phyloP scores from a whole-genome alignment of 129 eudicot species.

The Artemisia tridentata region DNA sequence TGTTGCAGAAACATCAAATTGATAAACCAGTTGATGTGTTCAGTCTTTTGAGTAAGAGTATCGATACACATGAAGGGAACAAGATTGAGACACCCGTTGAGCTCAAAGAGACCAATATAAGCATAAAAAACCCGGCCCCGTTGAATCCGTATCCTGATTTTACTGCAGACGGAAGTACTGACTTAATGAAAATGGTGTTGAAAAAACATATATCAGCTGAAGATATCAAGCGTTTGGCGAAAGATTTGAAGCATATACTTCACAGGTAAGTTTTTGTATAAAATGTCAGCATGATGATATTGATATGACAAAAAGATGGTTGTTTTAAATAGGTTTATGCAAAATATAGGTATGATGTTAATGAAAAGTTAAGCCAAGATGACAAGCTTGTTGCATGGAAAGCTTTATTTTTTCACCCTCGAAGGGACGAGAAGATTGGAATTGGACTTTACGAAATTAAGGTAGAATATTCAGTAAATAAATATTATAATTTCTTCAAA shows the following conservation, averaged over 20 bases:
- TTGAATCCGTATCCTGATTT: conserved; percentile 25
- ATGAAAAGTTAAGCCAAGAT: conserved; percentile 43
- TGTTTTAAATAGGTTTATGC: too few species aligned
- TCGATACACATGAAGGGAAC: conserved; percentile 12
- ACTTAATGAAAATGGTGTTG: conserved; percentile 30
- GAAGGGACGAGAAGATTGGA: conserved; percentile 72
- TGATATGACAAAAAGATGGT: neutral
- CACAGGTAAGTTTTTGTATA: conserved; percentile 55
- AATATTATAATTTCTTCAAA: neutral
- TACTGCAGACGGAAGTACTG: conserved; percentile 25
- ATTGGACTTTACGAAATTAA: conserved; percentile 59
- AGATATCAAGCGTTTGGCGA: conserved; percentile 33
- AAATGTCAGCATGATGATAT: neutral
- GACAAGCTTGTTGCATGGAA: conserved; percentile 57
- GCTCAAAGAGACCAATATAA: conserved; percentile 11
- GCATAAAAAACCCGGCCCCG: conserved; percentile 34
- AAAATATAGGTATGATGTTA: conserved; percentile 50
- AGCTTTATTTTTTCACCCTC: conserved; percentile 82
- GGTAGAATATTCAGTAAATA: conserved; percentile 32
- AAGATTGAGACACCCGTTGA: conserved; percentile 22
- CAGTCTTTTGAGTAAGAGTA: conserved; percentile 44
- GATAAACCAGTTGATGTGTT: conserved; percentile 60
- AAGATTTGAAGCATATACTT: conserved; percentile 47
- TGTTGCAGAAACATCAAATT: conserved; percentile 58
- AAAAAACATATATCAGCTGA: conserved; percentile 31